A percentile compares a stretch with the other conserved stretches of the same genome.
These are phyloP conservation scores for Malassezia vespertilionis DNA, from an alignment of 1,284 basidiomycete genomes.

Conservation along the genomic window DNA sequence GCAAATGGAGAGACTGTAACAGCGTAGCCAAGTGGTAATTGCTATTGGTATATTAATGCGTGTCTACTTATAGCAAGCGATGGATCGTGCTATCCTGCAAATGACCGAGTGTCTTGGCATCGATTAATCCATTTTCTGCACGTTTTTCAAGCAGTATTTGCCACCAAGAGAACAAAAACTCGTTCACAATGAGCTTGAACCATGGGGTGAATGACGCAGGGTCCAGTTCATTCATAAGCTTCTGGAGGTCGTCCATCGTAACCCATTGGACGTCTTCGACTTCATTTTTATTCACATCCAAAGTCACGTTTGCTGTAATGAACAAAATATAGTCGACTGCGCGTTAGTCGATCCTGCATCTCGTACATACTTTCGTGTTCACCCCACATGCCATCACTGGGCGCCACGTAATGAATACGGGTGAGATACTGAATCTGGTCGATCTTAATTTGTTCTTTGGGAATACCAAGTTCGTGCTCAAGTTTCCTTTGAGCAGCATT, in stretches of 20 bases:
- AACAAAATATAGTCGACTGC: constrained; percentile 97
- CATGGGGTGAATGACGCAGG: constrained; percentile 72
- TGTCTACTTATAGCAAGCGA: constrained; percentile 28
- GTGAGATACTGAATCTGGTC: constrained; percentile 90
- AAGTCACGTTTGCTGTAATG: constrained; percentile 75
- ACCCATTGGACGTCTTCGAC: constrained; percentile 86
- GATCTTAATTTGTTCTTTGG: constrained; percentile 58
- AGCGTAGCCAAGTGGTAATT: not conserved
- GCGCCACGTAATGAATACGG: constrained; percentile 92
- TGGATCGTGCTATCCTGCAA: constrained; percentile 40
- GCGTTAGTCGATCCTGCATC: not conserved
- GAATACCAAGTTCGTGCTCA: constrained; percentile 92
- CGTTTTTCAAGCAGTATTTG: constrained; percentile 60
- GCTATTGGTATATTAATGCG: constrained; percentile 1
- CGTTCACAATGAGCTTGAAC: constrained; percentile 95
- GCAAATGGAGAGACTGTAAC: not conserved
- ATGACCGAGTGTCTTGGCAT: constrained; percentile 32
- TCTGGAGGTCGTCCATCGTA: constrained; percentile 72
- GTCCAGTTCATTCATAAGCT: constrained; percentile 69
- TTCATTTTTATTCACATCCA: constrained; percentile 77
- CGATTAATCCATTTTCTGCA: constrained; percentile 5
- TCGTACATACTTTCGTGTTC: constrained; percentile 80
- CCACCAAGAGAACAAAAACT: constrained; percentile 99
- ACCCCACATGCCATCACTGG: constrained; percentile 84
- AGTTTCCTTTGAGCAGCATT: constrained; percentile 86